These are phyloP conservation scores for Parsonsia alboflavescens DNA, from an alignment of 257 asterid species.

Conservation along the genomic window DNA sequence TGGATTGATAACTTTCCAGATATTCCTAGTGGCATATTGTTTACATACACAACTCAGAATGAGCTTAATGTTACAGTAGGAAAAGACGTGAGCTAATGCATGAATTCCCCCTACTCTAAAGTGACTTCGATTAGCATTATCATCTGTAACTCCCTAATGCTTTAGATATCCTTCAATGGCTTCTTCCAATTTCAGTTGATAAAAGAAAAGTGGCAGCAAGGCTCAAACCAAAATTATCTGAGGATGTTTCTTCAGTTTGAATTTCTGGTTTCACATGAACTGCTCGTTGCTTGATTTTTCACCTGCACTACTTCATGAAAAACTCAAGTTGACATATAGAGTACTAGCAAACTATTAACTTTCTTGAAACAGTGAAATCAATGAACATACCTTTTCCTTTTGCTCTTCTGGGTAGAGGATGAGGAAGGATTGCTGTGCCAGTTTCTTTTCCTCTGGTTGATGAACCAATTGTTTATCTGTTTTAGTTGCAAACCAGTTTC, in stretches of 20 bases:
- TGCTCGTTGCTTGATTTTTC: conserved; percentile 29
- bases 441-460: conserved; percentile 90
- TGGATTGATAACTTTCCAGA: neutral
- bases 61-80: conserved; percentile 6
- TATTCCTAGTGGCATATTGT: neutral
- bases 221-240: neutral
- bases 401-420: conserved; percentile 78
- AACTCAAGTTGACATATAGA: neutral
- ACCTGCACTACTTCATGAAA: conserved; percentile 26
- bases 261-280: conserved; percentile 19
- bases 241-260: neutral
- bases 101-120: neutral
- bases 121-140: neutral
- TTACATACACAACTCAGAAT: conserved; percentile 8
- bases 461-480: conserved; percentile 92
- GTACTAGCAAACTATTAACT: neutral
- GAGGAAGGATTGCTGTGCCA: conserved; percentile 92
- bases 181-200: neutral
- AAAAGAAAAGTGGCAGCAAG: too few relatives aligned
- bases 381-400: conserved; percentile 63
- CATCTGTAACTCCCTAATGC: too few relatives aligned
- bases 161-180: neutral
- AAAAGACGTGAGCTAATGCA: neutral
- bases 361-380: neutral
- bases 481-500: conserved; percentile 92